Conservation (phyloP, 208 protist genomes). For the Ichthyophonus hoferi region DNA sequence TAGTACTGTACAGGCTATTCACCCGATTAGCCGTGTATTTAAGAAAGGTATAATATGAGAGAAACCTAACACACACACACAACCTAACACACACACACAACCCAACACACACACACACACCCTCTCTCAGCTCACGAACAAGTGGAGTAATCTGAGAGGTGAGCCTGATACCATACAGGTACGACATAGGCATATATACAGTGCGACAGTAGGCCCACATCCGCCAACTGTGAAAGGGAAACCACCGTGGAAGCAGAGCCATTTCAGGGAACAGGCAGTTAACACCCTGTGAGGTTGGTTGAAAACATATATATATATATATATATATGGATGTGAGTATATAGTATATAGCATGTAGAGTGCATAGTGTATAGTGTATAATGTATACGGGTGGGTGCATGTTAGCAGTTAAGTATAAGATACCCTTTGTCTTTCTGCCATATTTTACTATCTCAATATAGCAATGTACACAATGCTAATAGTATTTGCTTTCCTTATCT, state of each 20-base stretch:
- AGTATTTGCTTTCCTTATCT: background rate
- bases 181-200: slow-evolving; percentile 89
- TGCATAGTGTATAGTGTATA: too few species aligned
- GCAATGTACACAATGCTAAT: background rate
- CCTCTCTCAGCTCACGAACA: slow-evolving; percentile 66
- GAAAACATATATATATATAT: too few species aligned
- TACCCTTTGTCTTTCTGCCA: too few species aligned
- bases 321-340: too few species aligned
- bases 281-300: background rate
- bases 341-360: too few species aligned
- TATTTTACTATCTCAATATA: too few species aligned
- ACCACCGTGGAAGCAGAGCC: slow-evolving; percentile 24
- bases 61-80: background rate
- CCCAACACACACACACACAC: background rate
- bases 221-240: slow-evolving; percentile 37
- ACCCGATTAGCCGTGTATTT: background rate
- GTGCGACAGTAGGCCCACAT: slow-evolving; percentile 90
- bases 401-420: background rate
- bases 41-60: background rate
- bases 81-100: background rate
- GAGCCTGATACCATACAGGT: slow-evolving; percentile 80
- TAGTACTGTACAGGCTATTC: too few species aligned
- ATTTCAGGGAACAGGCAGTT: slow-evolving; percentile 32
- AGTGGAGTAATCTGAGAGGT: slow-evolving; percentile 57
- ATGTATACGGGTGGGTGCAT: background rate